Evolutionary conservation across 495 filamentous ascomycete genomes (phyloP), one percentile per base, ranked within the genome.

Genomic region (Aspergillus funiculosus): DNA sequence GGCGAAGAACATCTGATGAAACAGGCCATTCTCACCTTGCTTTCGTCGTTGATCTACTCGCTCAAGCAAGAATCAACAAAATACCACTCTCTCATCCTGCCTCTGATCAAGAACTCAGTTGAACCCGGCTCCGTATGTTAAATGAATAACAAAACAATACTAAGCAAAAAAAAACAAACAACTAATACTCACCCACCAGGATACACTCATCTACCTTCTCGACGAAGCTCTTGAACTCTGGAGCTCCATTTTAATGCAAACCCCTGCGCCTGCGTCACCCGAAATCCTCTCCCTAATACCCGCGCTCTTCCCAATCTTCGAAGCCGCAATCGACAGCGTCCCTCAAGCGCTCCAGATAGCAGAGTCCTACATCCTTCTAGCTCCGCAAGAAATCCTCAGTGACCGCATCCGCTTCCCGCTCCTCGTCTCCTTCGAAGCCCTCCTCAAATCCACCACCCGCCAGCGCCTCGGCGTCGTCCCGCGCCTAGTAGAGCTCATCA

Each of bases 201-300:
- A 89, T 22, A 79, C 83, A 21, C 79, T 86, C 50, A 60, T 94
- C 5, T 92, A 94, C 56, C 81, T 97, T 6, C 75, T 94, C 8
- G 92, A 97, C 46, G 92, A 98, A 55, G 86, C 89, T 0, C 70
- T 98, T 9, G 89, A 95, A 22, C 77, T 98, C 17, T 95, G 89
- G 89, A 71, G 76, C 13, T 73, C 82, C 1, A 76, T 95, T n/a
- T 60, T 95, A 18, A 66, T 69, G 37, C 82, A 92, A 51, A 87
- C 83, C 14, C 74, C 77, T 4, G 61, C 76, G 4, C 83, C 86
- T 0, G 70, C 86, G 9, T 75, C 80, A 2, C 67, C 74, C 1
- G 82, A 82, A 3, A 70, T 95, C 11, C 62, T 89, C 4, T 69
- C 76, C 19, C 78, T 95, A 7, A 74, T 81, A 3, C 77, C 80